Conservation (phyloP, 345 rosid genomes). For the Gossypium thurberi region DNA sequence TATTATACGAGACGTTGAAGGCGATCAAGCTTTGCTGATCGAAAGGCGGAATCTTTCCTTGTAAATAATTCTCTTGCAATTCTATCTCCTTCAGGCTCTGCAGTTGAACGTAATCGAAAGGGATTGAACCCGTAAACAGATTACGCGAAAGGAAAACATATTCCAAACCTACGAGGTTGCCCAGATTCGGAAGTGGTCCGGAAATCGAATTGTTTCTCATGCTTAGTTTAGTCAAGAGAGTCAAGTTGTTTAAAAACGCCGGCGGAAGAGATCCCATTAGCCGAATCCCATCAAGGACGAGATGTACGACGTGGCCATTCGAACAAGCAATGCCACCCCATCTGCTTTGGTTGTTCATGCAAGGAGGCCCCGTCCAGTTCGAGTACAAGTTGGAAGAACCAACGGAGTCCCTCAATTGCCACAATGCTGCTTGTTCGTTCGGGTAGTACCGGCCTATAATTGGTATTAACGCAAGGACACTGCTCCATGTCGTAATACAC, state of each 20-base stretch:
- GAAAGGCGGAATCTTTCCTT: conserved; percentile 40
- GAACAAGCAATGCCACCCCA: conserved; percentile 47
- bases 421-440: conserved; percentile 31
- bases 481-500: neutral
- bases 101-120: conserved; percentile 23
- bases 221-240: conserved; percentile 34
- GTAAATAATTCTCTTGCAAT: conserved; percentile 38
- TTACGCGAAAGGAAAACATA: conserved; percentile 34
- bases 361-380: conserved; percentile 54
- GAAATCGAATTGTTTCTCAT: conserved; percentile 34
- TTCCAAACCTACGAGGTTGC: conserved; percentile 24
- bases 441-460: conserved; percentile 16
- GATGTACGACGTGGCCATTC: conserved; percentile 32
- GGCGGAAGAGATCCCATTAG: conserved; percentile 44
- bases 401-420: conserved; percentile 35
- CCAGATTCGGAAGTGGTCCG: conserved; percentile 39
- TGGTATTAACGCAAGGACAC: neutral
- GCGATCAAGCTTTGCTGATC: conserved; percentile 26
- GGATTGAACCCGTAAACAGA: conserved; percentile 35
- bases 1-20: conserved; percentile 47
- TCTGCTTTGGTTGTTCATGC: conserved; percentile 24
- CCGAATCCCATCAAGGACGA: conserved; percentile 39
- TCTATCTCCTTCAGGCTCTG: conserved; percentile 29
- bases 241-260: conserved; percentile 25
- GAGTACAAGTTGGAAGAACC: conserved; percentile 24